Evolutionary conservation across 495 filamentous ascomycete species (phyloP), one percentile per base, ranked within the genome.

Genomic region (Jackrogersella minutella): DNA sequence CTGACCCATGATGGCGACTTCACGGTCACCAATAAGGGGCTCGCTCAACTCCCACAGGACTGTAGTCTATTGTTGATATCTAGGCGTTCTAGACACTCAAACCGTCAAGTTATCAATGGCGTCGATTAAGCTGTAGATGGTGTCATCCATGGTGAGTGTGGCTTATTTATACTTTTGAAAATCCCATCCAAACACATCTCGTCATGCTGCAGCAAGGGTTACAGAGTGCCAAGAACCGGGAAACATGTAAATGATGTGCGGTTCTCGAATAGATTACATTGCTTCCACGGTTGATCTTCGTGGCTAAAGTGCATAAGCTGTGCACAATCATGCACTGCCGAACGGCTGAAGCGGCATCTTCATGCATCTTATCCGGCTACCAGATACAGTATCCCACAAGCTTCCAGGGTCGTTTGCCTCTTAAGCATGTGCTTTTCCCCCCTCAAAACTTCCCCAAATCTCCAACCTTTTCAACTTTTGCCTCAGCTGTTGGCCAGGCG

Each of bases 1-100:
- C 31, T 73, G 70, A 52, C 70, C 73, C 73, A 75, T 73, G 51
- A 59, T 61, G 47, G 14, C 58, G 62, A 40, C 46, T 47, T 60
- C 44, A 55, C 24, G 16, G 21, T 56, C 57, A 55, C 67, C 67
- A 65, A 70, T 62, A 34, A 61, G 67, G 9, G 22, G 13, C 14
- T 43, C 56, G 13, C 31, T 54, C 16, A 28, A 66, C 52, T 58
- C 51, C n/a, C 57, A 58, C 55, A 58, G 33, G 10, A 22, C 40
- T 50, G 56, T 47, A 4, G 41, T 57, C 21, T 56, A 24, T 16
- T n/a, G 31, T 58, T 16, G 52, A 51, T 46, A 17, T 58, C 30
- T 24, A 13, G 11, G 46, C 17, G 22, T 50, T 64, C 66, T 53
- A 46, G 56, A 69, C 28, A 55, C 40, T 24, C 56, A 43, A 26